These are phyloP conservation scores for Turnera subulata DNA, from an alignment of 345 rosid genomes.

Conservation along the genomic window DNA sequence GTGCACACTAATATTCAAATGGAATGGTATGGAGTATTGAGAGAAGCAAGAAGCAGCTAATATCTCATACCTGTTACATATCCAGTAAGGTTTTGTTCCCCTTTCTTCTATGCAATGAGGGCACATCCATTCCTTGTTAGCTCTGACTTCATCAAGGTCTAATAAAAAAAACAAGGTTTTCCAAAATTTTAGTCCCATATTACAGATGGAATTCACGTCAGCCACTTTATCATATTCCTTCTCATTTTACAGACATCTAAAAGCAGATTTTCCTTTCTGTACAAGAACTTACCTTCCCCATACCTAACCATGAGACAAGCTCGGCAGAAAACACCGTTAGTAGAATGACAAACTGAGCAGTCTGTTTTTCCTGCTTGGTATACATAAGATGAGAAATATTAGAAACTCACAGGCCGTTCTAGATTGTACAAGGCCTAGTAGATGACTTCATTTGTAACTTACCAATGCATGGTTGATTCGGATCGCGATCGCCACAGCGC, in stretches of 20 bases:
- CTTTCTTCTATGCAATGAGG: conserved; percentile 44
- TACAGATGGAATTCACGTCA: not conserved
- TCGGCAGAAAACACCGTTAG: conserved; percentile 34
- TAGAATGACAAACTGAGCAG: conserved; percentile 40
- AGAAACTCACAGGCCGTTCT: not conserved
- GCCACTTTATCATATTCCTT: not conserved
- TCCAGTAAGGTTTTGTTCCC: conserved; percentile 38
- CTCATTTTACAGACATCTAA: too few relatives aligned
- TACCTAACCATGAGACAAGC: conserved; percentile 40
- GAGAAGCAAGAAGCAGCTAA: not conserved
- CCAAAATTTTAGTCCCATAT: not conserved
- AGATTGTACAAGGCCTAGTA: not conserved
- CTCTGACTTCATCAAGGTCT: conserved; percentile 37
- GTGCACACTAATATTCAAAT: not conserved
- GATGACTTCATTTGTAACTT: not conserved
- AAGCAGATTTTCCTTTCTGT: too few relatives aligned
- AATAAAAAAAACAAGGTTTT: not conserved
- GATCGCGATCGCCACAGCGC: conserved; percentile 32
- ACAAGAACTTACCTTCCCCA: conserved; percentile 37
- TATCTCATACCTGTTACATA: conserved; percentile 30
- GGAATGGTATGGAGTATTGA: too few relatives aligned
- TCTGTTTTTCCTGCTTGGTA: conserved; percentile 40
- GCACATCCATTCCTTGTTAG: conserved; percentile 43
- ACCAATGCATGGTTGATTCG: conserved; percentile 40
- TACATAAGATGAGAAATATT: not conserved